Conservation (phyloP, 108 stramenopile genomes). For the Cyclostephanos tholiformis region DNA sequence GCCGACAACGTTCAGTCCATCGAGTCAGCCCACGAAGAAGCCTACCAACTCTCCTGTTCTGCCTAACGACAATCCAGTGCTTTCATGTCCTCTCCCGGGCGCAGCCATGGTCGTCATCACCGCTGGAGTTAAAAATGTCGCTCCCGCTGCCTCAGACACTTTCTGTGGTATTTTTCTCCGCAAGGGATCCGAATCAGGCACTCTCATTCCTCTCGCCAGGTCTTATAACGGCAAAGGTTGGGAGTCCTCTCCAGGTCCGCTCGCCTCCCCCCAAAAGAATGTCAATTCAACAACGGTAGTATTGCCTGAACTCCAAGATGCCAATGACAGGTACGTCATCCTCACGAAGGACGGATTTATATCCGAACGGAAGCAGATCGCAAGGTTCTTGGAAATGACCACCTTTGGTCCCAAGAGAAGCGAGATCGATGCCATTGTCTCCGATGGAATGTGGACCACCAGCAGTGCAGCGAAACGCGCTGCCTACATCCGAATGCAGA, state of each 20-base stretch:
- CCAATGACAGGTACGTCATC: slow-evolving; percentile 28
- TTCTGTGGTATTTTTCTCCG: slow-evolving; percentile 38
- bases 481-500: slow-evolving; percentile 29
- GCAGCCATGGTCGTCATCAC: not conserved
- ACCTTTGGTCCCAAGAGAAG: slow-evolving; percentile 55
- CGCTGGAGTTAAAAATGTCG: not conserved
- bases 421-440: slow-evolving; percentile 40
- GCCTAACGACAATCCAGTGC: no score
- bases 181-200: slow-evolving; percentile 3
- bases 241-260: slow-evolving; percentile 57
- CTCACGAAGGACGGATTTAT: slow-evolving; percentile 20
- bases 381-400: slow-evolving; percentile 60
- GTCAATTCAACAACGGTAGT: slow-evolving; percentile 7
- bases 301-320: slow-evolving; percentile 9
- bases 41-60: no score
- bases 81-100: slow-evolving; percentile 13
- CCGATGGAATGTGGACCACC: slow-evolving; percentile 19
- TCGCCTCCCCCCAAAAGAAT: slow-evolving; percentile 7
- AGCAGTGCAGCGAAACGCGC: slow-evolving; percentile 20
- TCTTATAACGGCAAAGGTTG: slow-evolving; percentile 69
- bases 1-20: no score
- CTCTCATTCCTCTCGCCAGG: slow-evolving; percentile 61
- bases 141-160: slow-evolving; percentile 7
- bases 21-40: no score
- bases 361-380: slow-evolving; percentile 33